phyloP scores from a whole-genome alignment of 1,139 yeast species.

The Meyerozyma carpophila region DNA sequence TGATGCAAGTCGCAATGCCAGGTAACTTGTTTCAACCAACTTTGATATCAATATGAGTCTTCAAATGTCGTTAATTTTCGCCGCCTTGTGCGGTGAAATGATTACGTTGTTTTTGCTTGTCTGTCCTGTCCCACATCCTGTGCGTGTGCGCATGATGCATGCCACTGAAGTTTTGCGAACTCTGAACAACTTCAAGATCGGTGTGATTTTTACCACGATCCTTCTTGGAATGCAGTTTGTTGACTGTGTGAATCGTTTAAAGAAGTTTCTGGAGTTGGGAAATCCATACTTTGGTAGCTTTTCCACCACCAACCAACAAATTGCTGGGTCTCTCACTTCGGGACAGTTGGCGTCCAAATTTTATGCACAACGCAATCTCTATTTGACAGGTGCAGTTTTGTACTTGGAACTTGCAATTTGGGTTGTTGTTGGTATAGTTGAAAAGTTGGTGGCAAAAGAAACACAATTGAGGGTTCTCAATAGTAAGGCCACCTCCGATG shows the following conservation, averaged over 20 bases:
- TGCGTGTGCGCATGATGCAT: slow-evolving; percentile 44
- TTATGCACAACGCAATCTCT: slow-evolving; percentile 66
- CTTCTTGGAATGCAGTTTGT: slow-evolving; percentile 51
- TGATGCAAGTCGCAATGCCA: background rate
- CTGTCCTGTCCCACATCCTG: slow-evolving; percentile 55
- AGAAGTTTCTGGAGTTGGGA: slow-evolving; percentile 20
- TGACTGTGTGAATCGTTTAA: slow-evolving; percentile 52
- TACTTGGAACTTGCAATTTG: slow-evolving; percentile 55
- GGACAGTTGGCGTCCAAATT: slow-evolving; percentile 52
- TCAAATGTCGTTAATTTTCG: slow-evolving; percentile 41
- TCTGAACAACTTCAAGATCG: slow-evolving; percentile 45
- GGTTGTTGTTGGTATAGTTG: slow-evolving; percentile 52
- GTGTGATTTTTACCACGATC: slow-evolving; percentile 38
- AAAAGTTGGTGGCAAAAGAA: slow-evolving; percentile 56
- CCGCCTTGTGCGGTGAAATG: slow-evolving; percentile 52
- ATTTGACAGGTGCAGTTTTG: slow-evolving; percentile 65
- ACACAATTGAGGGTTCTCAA: slow-evolving; percentile 28
- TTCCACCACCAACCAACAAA: slow-evolving; percentile 6
- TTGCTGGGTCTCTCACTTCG: slow-evolving; percentile 18
- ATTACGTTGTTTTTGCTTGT: slow-evolving; percentile 45
- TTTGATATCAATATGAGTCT: slow-evolving; percentile 33
- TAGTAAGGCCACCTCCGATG: slow-evolving; percentile 7
- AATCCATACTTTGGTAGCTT: slow-evolving; percentile 21
- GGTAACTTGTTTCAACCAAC: background rate
- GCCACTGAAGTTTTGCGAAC: slow-evolving; percentile 26